Evolutionary conservation across 306 rosid genomes (phyloP).

Genomic region (Cucurbita pepo): DNA sequence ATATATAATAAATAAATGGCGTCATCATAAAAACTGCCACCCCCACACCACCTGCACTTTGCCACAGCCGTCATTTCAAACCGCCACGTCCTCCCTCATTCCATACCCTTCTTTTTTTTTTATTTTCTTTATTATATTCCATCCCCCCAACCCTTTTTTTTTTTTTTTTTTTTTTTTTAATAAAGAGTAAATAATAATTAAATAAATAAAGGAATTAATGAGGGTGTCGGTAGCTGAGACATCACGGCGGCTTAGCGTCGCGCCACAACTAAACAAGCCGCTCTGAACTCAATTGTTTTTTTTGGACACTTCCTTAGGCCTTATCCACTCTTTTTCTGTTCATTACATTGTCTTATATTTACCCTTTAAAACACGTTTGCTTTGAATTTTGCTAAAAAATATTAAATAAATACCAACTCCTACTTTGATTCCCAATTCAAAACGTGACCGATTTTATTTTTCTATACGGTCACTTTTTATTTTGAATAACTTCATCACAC

Average conservation of each 20-base stretch:
- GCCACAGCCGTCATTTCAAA: constrained; percentile 21
- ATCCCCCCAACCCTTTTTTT: background rate
- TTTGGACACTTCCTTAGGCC: background rate
- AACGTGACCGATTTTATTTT: too few species aligned
- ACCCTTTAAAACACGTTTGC: too few species aligned
- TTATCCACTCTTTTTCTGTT: background rate
- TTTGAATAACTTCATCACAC: too few species aligned
- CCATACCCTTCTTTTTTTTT: too few species aligned
- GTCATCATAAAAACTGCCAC: background rate
- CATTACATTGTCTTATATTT: too few species aligned
- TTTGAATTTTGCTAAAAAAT: too few species aligned
- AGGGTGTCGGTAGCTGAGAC: constrained; percentile 31
- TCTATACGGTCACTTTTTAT: too few species aligned
- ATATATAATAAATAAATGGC: background rate
- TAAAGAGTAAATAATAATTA: background rate
- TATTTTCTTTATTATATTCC: background rate
- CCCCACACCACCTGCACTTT: background rate
- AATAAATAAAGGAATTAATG: background rate
- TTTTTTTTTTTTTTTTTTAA: background rate
- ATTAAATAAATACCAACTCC: too few species aligned
- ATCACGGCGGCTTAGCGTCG: constrained; percentile 25
- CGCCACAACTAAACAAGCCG: background rate
- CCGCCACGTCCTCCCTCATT: constrained; percentile 2
- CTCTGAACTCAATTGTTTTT: background rate
- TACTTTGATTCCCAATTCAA: too few species aligned